These are phyloP conservation scores for Porpolomopsis calyptriformis DNA, from an alignment of 768 basidiomycete genomes.

Conservation along the genomic window DNA sequence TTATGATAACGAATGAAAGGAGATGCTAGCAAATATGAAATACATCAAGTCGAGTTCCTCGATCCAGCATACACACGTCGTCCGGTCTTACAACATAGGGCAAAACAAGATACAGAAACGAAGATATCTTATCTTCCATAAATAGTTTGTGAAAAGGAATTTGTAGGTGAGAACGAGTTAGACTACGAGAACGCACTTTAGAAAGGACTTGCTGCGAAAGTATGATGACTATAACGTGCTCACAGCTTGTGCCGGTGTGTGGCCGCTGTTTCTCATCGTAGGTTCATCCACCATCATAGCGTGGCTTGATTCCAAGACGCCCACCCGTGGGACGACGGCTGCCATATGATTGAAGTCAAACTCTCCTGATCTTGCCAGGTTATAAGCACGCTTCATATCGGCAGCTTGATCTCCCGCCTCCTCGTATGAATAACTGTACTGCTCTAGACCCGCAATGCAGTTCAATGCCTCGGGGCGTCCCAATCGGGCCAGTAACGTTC, in stretches of 20 bases:
- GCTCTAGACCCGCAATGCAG: conserved; percentile 77
- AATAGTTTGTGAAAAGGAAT: neutral
- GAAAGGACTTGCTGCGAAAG: neutral
- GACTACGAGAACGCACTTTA: neutral
- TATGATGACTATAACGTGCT: too few relatives aligned
- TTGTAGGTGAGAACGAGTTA: neutral
- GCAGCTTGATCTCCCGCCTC: conserved; percentile 71
- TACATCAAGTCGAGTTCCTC: neutral
- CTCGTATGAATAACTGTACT: conserved; percentile 83
- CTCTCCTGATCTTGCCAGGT: conserved; percentile 9
- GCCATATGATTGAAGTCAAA: conserved; percentile 11
- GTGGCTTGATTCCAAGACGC: neutral
- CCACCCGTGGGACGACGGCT: conserved; percentile 2
- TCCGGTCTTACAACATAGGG: neutral
- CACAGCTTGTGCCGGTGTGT: neutral
- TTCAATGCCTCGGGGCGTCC: conserved; percentile 74
- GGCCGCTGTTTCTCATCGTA: neutral
- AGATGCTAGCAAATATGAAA: too few relatives aligned
- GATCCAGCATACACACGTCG: neutral
- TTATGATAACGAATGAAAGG: too few relatives aligned
- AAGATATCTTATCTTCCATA: neutral
- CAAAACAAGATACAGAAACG: neutral
- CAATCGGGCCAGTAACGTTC: conserved; percentile 68
- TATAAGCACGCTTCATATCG: conserved; percentile 50
- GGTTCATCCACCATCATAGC: conserved; percentile 4